Base-by-base conservation (phyloP, 192 early-diverging fungal species). In the Coemansia sp. region DNA sequence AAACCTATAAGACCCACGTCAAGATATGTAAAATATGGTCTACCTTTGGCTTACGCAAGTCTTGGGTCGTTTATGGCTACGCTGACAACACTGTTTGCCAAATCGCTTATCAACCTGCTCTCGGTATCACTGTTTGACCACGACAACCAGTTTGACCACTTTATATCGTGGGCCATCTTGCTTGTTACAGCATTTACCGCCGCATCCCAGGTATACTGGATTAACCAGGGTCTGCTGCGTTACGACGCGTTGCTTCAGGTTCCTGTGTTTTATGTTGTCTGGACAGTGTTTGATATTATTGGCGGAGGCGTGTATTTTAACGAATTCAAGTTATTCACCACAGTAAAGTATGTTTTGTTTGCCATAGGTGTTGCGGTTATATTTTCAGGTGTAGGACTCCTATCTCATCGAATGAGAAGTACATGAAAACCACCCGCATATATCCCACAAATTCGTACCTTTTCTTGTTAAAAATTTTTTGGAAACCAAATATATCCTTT, bases 201-300 rank as follows among this genome's bases (percentile, higher is more conserved):
- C 2, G 83, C 90, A 0, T 85, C 85, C 3, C 91, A 93, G 75
- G 86, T 93, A 28, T 92, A 91, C 69, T 93, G 91, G 90, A 90
- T 93, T 45, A 93, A 90, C 70, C 90, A 90, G 84, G 92, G 92
- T 0, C 67, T 93, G 10, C 84, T 85, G 54, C 81, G 90, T 36
- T 93, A 93, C 69, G 92, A 93, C 59, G 92, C 92, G 0, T 57
- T 93, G 58, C 79, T 93, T 5, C 92, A 93, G 61, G 89, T 93
- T 28, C 92, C 92, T 0, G 88, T 92, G 25, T 93, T 90, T 74
- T 92, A 89, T 58, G 87, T 88, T 32, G 89, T 92, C 50, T 93
- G 92, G 90, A 91, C 89, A 4, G 66, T 92, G 33, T 85, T 93
- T 71, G 92, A 93, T 70, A 90, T 93, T 60, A 81, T 92, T 38